Base-by-base conservation (phyloP, 257 asterid species). In the Nicotiana undulata region DNA sequence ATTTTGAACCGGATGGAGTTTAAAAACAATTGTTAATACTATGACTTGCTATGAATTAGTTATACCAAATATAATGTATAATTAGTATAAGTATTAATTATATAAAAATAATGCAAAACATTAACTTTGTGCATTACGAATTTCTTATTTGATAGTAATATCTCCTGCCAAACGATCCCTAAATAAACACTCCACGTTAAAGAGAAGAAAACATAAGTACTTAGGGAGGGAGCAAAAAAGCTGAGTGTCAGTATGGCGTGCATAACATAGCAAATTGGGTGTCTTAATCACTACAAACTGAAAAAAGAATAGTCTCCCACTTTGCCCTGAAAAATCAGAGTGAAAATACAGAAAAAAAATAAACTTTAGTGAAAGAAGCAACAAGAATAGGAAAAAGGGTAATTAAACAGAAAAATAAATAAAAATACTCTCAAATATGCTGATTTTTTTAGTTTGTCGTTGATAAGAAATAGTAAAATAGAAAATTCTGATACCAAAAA, bases 181-280 rank as follows among this genome's bases (percentile, higher is more conserved):
- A 40, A 40, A 40, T 9, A 2, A 40, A 40, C 49, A 40, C 12
- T 40, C 1, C 83, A 81, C 79, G 79, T 81, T 80, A 65, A 49
- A 28, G 65, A 51, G 75, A 12, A 22, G 34, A 37, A 82, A 66
- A 78, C 29, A 29, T 17, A 32, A 31, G 53, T 40, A 40, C n/a
- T 7, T 13, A 28, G 79, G 67, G 59, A 53, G 78, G 79, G 81
- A 79, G 81, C 83, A 85, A 82, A 82, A 88, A 83, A 86, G 89
- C 77, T 61, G 85, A 72, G 76, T 84, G 92, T 89, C 91, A 86
- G 93, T 76, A 80, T 84, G 85, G 93, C 91, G 91, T 88, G 94
- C 94, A 59, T 83, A 83, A 46, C 88, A 44, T 85, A 34, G 81
- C 89, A 83, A 87, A 84, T 66, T 68, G 82, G 83, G 83, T 83